Percentiles rank a stretch among this genome's conserved stretches.
Conservation (phyloP, 352 stramenopile genomes). For the Peronospora farinosa region DNA sequence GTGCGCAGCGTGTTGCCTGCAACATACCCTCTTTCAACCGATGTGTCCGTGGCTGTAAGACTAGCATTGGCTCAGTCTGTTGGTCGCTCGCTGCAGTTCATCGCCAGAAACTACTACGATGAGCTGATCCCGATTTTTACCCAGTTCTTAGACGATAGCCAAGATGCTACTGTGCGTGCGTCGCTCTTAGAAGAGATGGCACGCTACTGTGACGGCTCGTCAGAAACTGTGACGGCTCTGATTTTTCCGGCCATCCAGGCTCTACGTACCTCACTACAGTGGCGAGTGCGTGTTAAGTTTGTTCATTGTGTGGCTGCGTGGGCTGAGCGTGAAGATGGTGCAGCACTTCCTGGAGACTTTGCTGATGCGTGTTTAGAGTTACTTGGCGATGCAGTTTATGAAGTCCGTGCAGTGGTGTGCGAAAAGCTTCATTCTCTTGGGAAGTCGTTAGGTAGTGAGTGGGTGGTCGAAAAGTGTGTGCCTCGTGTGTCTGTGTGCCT, state of each 20-base stretch:
- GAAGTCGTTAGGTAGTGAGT: constrained; percentile 68
- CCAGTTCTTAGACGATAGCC: constrained; percentile 73
- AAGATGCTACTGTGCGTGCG: constrained; percentile 72
- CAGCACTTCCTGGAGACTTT: constrained; percentile 55
- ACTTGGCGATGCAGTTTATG: constrained; percentile 57
- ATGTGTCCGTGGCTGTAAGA: constrained; percentile 71
- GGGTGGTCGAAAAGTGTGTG: constrained; percentile 64
- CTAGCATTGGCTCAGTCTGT: constrained; percentile 70
- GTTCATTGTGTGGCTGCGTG: constrained; percentile 79
- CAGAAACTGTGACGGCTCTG: constrained; percentile 58
- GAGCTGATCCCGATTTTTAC: constrained; percentile 80
- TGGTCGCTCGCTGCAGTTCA: constrained; percentile 62
- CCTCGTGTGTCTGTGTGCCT: constrained; percentile 56
- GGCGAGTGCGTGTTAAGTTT: constrained; percentile 82
- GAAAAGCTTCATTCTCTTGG: constrained; percentile 57
- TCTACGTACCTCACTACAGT: constrained; percentile 59
- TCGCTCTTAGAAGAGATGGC: constrained; percentile 80
- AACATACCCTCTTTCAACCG: constrained; percentile 69
- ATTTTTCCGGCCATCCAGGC: constrained; percentile 66
- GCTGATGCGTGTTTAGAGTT: constrained; percentile 65
- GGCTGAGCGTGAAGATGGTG: constrained; percentile 58
- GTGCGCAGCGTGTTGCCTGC: constrained; percentile 69
- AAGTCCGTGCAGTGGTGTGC: constrained; percentile 65
- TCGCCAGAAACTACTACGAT: constrained; percentile 64
- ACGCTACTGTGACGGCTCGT: constrained; percentile 60